Base-by-base conservation (phyloP, 2,329 filamentous ascomycete genomes). In the Zelopaecilomyces penicillatus region DNA sequence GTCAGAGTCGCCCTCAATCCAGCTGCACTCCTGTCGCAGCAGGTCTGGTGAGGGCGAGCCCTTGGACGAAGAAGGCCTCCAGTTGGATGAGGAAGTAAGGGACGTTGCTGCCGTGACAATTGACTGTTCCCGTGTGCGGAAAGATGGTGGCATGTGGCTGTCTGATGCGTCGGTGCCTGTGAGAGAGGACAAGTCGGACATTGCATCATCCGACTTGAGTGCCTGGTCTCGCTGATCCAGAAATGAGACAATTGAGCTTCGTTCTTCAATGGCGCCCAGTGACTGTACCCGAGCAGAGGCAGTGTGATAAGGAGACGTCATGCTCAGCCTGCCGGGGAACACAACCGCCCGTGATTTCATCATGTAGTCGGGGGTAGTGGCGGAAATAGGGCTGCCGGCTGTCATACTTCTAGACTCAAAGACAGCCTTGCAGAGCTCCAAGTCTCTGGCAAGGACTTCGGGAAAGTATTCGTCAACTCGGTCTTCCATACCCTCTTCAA, bases 401-500 rank as follows among this genome's bases (percentile, higher is more conserved):
- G 75, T 75, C 67, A 78, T 71, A 46, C 69, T 71, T 54, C 64
- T 74, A 10, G 73, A 66, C 28, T 61, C 60, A 45, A 78, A 79
- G 28, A 75, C 55, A 7, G 64, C 60, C 41, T 63, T 63, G 12
- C 72, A 76, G 26, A 65, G 54, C 53, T 76, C 71, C 38, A 80
- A 61, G 50, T 80, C 75, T 47, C 65, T 67, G 5, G 69, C 76
- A n/a, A 80, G 62, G 34, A 78, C 53, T 58, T 80, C 77, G 3
- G 76, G 73, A 12, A 80, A 62, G 58, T 71, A 79, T 55, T 68
- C 69, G 41, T 61, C 62, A 8, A 55, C 51, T 38, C 56, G 53
- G 12, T 53, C 54, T 58, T 61, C 50, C 42, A 64, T 56, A 31
- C 44, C 50, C 12, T 61, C 57, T 31, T 58, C 54, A 37, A 49